A percentile compares a stretch with the other conserved stretches of the same genome.
phyloP scores from a whole-genome alignment of 345 rosid genomes.

The Eucalyptus polyanthemos region DNA sequence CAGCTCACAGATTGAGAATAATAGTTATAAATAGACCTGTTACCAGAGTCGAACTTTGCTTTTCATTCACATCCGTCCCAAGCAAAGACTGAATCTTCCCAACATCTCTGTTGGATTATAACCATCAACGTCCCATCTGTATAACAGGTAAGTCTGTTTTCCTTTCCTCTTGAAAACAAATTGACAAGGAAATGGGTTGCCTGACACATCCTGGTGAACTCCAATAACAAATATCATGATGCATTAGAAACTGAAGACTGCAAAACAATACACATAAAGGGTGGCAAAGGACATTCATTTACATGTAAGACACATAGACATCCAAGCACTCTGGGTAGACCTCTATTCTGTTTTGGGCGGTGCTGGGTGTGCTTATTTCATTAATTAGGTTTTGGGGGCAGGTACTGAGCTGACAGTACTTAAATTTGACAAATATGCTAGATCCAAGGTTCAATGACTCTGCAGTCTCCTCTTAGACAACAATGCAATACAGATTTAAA shows the following conservation, averaged over 20 bases:
- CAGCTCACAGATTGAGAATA: neutral
- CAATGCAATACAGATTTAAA: neutral
- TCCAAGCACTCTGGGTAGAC: neutral
- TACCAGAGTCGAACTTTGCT: conserved; percentile 10
- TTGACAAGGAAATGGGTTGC: neutral
- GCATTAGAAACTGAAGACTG: neutral
- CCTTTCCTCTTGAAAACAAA: neutral
- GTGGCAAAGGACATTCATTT: neutral
- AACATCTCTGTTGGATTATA: conserved; percentile 33
- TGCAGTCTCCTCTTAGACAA: neutral
- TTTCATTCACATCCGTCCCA: conserved; percentile 69
- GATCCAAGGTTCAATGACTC: neutral
- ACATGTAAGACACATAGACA: neutral
- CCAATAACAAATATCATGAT: neutral
- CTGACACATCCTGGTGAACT: neutral
- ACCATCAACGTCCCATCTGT: conserved; percentile 76
- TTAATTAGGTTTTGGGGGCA: neutral
- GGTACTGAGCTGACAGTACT: neutral
- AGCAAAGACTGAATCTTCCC: conserved; percentile 43
- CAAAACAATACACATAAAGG: neutral
- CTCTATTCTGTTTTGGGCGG: neutral
- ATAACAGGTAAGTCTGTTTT: neutral
- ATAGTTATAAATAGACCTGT: conserved; percentile 12
- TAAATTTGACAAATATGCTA: neutral
- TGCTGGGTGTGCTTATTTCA: neutral